phyloP scores from a whole-genome alignment of 148 eudicot species.

The Silene latifolia region DNA sequence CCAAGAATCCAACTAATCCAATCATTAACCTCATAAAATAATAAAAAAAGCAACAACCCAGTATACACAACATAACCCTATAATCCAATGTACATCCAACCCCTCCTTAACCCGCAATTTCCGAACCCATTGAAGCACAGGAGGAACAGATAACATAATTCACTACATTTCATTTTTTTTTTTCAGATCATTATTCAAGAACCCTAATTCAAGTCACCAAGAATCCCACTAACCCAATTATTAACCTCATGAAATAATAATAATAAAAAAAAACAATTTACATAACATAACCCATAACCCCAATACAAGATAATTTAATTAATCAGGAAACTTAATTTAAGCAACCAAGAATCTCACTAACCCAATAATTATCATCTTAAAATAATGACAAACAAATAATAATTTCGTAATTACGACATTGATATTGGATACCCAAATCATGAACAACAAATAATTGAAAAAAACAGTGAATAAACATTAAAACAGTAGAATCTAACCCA shows the following conservation, averaged over 20 bases:
- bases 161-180: constrained; percentile 19
- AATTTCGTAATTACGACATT: too few species aligned
- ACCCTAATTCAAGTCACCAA: constrained; percentile 1
- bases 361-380: background rate
- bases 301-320: background rate
- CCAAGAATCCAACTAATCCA: constrained; percentile 16
- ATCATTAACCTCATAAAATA: background rate
- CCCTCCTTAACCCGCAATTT: too few species aligned
- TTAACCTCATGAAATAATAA: constrained; percentile 7
- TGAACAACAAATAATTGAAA: too few species aligned
- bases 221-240: constrained; percentile 10
- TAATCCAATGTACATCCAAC: too few species aligned
- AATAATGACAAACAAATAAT: background rate
- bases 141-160: constrained; percentile 18
- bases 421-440: too few species aligned
- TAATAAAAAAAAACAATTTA: too few species aligned
- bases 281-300: too few species aligned
- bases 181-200: constrained; percentile 11
- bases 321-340: background rate
- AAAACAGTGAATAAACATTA: too few species aligned
- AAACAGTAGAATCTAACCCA: too few species aligned
- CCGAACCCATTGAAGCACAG: too few species aligned
- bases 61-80: too few species aligned
- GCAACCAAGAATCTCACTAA: background rate
- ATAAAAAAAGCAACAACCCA: too few species aligned